phyloP scores from a whole-genome alignment of 768 basidiomycete genomes.

The Termitomyces sp. region DNA sequence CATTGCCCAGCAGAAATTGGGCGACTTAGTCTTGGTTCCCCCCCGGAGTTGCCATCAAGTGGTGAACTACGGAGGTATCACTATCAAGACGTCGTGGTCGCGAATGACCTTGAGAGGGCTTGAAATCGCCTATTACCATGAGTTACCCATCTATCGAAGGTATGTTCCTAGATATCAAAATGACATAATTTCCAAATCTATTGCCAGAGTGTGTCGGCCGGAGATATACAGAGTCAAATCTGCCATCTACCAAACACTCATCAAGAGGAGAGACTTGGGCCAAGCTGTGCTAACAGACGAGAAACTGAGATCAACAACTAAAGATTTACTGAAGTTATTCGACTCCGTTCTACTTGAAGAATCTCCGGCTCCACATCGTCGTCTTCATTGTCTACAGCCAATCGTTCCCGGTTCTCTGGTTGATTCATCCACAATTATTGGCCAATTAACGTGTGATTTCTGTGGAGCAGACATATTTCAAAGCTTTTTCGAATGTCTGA shows the following conservation, averaged over 20 bases:
- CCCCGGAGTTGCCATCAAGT: conserved; percentile 82
- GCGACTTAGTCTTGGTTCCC: conserved; percentile 78
- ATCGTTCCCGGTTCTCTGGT: neutral
- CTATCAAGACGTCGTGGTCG: conserved; percentile 83
- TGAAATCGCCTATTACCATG: conserved; percentile 55
- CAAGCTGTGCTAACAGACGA: neutral
- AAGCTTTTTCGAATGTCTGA: conserved; percentile 67
- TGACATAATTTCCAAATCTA: neutral
- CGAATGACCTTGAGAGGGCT: conserved; percentile 70
- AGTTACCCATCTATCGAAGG: conserved; percentile 79
- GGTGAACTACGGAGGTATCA: conserved; percentile 73
- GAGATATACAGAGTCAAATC: conserved; percentile 76
- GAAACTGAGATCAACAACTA: conserved; percentile 19
- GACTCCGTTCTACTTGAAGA: conserved; percentile 50
- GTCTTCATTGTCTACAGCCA: conserved; percentile 15
- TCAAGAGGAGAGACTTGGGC: conserved; percentile 18
- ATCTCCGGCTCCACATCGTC: conserved; percentile 20
- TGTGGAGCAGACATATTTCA: conserved; percentile 81
- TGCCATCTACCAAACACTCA: conserved; percentile 52
- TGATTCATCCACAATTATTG: conserved; percentile 11
- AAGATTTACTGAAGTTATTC: conserved; percentile 37
- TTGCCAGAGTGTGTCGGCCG: conserved; percentile 64
- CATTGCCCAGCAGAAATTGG: conserved; percentile 64
- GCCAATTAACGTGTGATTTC: conserved; percentile 60
- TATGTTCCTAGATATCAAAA: conserved; percentile 20